These are phyloP conservation scores for Emmonsiellopsis sp. DNA, from an alignment of 2,329 filamentous ascomycete species.

Conservation along the genomic window DNA sequence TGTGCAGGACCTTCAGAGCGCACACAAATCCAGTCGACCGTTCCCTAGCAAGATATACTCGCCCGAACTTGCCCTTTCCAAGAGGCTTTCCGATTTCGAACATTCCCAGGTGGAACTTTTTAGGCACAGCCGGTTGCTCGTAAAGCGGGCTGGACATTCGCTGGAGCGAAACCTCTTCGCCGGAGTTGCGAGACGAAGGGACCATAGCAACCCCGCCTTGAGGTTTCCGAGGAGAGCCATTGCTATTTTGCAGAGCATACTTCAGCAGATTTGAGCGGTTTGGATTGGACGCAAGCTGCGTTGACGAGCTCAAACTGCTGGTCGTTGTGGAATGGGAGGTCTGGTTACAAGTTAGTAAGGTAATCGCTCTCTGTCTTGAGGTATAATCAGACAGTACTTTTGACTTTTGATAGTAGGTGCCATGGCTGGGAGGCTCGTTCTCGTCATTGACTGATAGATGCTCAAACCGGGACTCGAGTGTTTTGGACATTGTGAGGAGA, in stretches of 20 bases:
- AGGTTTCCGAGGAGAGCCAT: conserved; percentile 51
- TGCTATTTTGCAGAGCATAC: conserved; percentile 71
- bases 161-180: conserved; percentile 39
- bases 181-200: conserved; percentile 28
- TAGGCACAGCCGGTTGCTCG: conserved; percentile 45
- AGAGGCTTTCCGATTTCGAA: conserved; percentile 84
- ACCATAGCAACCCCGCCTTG: conserved; percentile 9
- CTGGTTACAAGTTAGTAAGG: conserved; percentile 19
- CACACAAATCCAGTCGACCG: conserved; percentile 72
- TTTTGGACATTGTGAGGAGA: conserved; percentile 59
- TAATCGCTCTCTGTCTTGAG: neutral
- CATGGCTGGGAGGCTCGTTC: conserved; percentile 54
- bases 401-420: conserved; percentile 55
- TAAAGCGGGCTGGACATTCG: conserved; percentile 37
- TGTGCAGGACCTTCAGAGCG: conserved; percentile 78
- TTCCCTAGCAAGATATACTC: conserved; percentile 77
- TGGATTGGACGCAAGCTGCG: conserved; percentile 37
- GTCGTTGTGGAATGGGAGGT: conserved; percentile 38
- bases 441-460: conserved; percentile 83
- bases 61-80: conserved; percentile 79
- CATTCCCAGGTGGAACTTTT: conserved; percentile 78
- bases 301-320: conserved; percentile 10
- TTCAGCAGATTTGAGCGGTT: conserved; percentile 78
- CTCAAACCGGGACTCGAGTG: conserved; percentile 81
- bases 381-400: conserved; percentile 51